Percentiles rank a stretch among this genome's conserved stretches.
Evolutionary conservation across 331 rosid species (phyloP).

Genomic region (Pyracantha coccinea): DNA sequence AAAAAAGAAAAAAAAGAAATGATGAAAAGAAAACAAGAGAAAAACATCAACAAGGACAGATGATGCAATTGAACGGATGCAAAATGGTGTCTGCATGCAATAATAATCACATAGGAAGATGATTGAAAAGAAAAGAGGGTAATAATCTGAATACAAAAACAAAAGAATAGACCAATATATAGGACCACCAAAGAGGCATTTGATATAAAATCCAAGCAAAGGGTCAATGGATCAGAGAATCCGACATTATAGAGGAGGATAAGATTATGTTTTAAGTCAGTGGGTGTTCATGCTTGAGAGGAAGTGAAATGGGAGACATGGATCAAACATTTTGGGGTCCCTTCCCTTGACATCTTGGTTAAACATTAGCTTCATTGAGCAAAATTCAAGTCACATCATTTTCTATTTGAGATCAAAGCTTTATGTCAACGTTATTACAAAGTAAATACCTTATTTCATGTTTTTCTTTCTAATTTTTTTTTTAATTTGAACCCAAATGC

Average conservation of each 20-base stretch:
- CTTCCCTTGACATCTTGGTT: conserved; percentile 3
- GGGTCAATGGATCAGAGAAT: conserved; percentile 32
- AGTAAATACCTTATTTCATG: neutral
- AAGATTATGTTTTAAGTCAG: conserved; percentile 22
- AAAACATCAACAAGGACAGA: neutral
- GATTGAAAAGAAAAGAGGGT: conserved; percentile 2
- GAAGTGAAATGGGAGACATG: conserved; percentile 35
- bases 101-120: neutral
- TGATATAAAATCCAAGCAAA: conserved; percentile 29
- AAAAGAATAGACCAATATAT: neutral
- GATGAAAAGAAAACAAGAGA: neutral
- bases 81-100: conserved; percentile 13
- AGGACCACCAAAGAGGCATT: conserved; percentile 16
- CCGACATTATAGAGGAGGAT: conserved; percentile 29
- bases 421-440: neutral
- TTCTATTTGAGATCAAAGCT: conserved; percentile 12
- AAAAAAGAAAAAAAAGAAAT: neutral
- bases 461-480: neutral
- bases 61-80: neutral
- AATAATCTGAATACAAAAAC: conserved; percentile 6
- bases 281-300: conserved; percentile 9
- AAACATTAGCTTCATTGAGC: neutral
- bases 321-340: conserved; percentile 39
- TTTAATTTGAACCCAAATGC: neutral
- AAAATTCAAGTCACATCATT: neutral